Conservation (phyloP, 768 basidiomycete species). For the Aureoboletus auriporus region DNA sequence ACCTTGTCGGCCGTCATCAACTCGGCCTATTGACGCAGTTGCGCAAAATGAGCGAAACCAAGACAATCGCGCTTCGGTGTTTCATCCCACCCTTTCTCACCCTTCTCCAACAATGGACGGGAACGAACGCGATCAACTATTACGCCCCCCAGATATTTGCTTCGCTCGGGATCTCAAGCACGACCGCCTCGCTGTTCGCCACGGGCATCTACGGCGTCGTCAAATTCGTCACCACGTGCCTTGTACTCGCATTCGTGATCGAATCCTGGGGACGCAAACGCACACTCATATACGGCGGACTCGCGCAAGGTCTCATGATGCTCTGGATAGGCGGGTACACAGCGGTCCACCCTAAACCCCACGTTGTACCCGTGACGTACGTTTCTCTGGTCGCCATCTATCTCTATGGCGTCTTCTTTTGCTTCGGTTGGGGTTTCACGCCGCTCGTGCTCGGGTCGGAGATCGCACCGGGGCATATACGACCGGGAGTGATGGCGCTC, state of each 20-base stretch:
- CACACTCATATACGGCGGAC: conserved; percentile 33
- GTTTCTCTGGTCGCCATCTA: conserved; percentile 35
- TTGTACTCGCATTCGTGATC: conserved; percentile 35
- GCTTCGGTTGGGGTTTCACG: conserved; percentile 31
- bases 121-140: conserved; percentile 41
- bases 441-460: conserved; percentile 34
- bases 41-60: conserved; percentile 32
- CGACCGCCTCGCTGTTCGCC: conserved; percentile 32
- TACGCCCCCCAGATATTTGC: conserved; percentile 36
- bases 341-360: conserved; percentile 26
- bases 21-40: conserved; percentile 25
- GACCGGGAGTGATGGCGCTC: conserved; percentile 29
- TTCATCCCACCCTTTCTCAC: conserved; percentile 31
- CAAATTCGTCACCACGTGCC: conserved; percentile 30
- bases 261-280: conserved; percentile 38
- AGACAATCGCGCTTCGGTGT: conserved; percentile 26
- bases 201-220: conserved; percentile 41
- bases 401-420: conserved; percentile 34
- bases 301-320: conserved; percentile 35
- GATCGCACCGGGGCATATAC: conserved; percentile 34
- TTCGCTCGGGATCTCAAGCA: conserved; percentile 31
- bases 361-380: conserved; percentile 29
- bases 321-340: conserved; percentile 33
- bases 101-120: conserved; percentile 39
- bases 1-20: conserved; percentile 30